These are phyloP conservation scores for Pseudogymnoascus sp. DNA, from an alignment of 2,329 filamentous ascomycete species.

Conservation along the genomic window DNA sequence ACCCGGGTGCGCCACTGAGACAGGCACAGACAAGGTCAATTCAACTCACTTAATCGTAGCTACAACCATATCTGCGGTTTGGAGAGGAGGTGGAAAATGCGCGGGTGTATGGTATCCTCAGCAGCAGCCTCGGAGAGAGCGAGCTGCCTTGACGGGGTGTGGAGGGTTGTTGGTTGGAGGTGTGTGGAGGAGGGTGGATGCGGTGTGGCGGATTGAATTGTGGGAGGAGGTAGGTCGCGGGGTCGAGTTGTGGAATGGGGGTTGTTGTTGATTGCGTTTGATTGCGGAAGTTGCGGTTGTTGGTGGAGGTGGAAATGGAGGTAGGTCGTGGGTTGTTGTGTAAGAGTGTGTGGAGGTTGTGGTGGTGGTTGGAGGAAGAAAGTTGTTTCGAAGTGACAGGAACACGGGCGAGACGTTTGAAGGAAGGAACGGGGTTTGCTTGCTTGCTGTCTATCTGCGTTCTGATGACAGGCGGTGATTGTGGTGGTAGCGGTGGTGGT, in stretches of 20 bases:
- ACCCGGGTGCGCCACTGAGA: too few species aligned
- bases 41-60: conserved; percentile 55
- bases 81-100: neutral
- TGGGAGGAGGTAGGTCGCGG: neutral
- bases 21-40: neutral
- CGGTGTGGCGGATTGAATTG: neutral
- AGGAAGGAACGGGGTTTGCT: neutral
- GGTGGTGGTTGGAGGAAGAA: neutral
- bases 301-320: too few species aligned
- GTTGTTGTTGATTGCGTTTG: neutral
- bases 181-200: neutral
- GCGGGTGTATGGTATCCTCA: neutral
- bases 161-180: neutral
- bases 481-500: neutral
- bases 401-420: neutral
- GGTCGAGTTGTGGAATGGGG: neutral
- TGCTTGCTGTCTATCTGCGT: neutral
- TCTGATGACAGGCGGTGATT: neutral
- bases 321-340: too few species aligned
- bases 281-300: neutral
- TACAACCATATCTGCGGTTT: conserved; percentile 37
- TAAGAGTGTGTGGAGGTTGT: neutral
- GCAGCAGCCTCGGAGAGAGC: neutral
- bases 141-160: neutral
- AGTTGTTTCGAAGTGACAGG: neutral